These are phyloP conservation scores for Metarhizium sp. DNA, from an alignment of 2,329 filamentous ascomycete genomes.

Conservation along the genomic window DNA sequence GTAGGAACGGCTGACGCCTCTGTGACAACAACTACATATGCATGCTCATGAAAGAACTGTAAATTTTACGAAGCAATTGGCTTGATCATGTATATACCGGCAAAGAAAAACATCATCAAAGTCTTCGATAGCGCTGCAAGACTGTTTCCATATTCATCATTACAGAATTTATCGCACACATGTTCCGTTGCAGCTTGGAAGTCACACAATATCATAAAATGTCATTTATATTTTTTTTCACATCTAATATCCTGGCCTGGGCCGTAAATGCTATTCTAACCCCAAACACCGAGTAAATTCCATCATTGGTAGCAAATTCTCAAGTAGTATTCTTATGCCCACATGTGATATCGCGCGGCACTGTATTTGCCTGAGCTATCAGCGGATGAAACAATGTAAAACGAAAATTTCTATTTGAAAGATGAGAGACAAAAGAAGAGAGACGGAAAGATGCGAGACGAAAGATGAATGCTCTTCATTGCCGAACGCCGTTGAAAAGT, in stretches of 20 bases:
- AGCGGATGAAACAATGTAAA: not conserved
- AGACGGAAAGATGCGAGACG: not conserved
- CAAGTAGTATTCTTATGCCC: not conserved
- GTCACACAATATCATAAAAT: not conserved
- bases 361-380: constrained; percentile 1
- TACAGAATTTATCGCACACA: not conserved
- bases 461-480: not conserved
- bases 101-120: not conserved
- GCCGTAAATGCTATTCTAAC: not conserved
- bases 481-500: not conserved
- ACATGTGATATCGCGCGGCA: not conserved
- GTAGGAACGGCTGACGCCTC: not conserved
- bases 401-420: not conserved
- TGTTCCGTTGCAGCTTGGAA: not conserved
- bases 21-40: not conserved
- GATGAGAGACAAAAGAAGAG: no score
- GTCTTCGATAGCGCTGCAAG: no score
- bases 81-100: not conserved
- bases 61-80: no score
- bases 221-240: not conserved
- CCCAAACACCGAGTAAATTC: not conserved
- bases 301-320: not conserved
- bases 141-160: not conserved
- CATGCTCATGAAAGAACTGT: no score
- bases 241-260: not conserved